These are phyloP conservation scores for Dissophora ornata DNA, from an alignment of 192 early-diverging fungal genomes.

Conservation along the genomic window DNA sequence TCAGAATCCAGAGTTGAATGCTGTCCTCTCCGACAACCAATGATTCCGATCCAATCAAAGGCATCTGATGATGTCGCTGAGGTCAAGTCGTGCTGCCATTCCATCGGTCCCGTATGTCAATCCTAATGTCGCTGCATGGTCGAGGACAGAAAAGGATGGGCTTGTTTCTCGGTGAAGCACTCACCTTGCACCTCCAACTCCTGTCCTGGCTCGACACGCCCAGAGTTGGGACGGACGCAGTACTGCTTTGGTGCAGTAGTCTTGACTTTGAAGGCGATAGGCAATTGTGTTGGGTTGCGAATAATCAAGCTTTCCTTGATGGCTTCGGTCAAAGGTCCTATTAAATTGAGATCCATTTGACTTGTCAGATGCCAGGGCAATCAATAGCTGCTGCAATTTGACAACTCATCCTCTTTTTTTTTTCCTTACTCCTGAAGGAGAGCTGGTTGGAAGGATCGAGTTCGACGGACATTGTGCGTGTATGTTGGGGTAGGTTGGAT, in stretches of 20 bases:
- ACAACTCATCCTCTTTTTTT: too few species aligned
- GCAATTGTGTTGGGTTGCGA: conserved; percentile 69
- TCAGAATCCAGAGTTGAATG: too few species aligned
- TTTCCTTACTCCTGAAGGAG: conserved; percentile 71
- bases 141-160: too few species aligned
- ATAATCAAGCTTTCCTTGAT: conserved; percentile 66
- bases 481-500: too few species aligned
- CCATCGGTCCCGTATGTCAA: too few species aligned
- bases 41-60: too few species aligned
- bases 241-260: conserved; percentile 98
- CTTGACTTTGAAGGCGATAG: conserved; percentile 97
- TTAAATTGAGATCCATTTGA: not conserved
- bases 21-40: too few species aligned
- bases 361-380: not conserved
- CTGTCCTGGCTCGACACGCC: conserved; percentile 76
- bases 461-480: conserved; percentile 64
- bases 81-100: too few species aligned
- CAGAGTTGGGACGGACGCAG: conserved; percentile 95
- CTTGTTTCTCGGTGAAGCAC: too few species aligned
- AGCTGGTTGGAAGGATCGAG: conserved; percentile 68
- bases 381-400: not conserved
- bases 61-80: too few species aligned
- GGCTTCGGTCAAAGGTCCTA: conserved; percentile 74
- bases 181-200: conserved; percentile 80
- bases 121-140: too few species aligned